Base-by-base conservation (phyloP, 495 filamentous ascomycete species). In the Trichoderma asperelloides region DNA sequence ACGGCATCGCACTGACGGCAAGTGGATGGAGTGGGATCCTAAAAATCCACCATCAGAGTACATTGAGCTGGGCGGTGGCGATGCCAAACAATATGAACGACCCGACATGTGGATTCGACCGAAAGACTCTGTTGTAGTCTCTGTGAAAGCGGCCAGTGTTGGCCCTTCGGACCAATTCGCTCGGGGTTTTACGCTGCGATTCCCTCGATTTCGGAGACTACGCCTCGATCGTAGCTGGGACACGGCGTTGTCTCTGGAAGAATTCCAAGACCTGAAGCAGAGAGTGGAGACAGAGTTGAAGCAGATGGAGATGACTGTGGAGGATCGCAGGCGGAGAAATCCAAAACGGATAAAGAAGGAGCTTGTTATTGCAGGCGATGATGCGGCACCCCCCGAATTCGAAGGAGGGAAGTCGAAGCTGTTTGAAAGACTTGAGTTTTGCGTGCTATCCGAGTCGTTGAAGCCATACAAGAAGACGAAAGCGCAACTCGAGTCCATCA, bases 101-200 rank as follows among this genome's bases (percentile, higher is more conserved):
- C 95, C 95, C 0, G 93, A 98, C 74, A 86, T 92, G 68, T 98
- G 95, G 95, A 98, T 98, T 74, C 87, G 87, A 33, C 95, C 96
- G 0, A 85, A 85, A 63, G 91, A 97, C 45, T 96, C 92, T 5
- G 78, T 98, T 25, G 93, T 98, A 27, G 66, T 98, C 3, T 88
- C 89, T 33, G 88, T 96, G 64, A 98, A 98, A 75, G 95, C 93
- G n/a, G 91, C 95, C 0, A 91, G 88, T 13, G 86, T 94, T 2
- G 83, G 81, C 8, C 77, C 78, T 0, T 90, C 89, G 27, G 91
- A 93, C 68, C 83, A 88, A 67, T 98, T 97, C 72, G 86, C 89
- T 27, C 87, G 85, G 67, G 85, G 86, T 12, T 77, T 88, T 69
- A 98, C 96, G 0, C 80, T 98, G 60, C 89, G 95, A 1, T 98